phyloP scores from a whole-genome alignment of 2,329 filamentous ascomycete genomes.

The Pseudocercospora macadamiae region DNA sequence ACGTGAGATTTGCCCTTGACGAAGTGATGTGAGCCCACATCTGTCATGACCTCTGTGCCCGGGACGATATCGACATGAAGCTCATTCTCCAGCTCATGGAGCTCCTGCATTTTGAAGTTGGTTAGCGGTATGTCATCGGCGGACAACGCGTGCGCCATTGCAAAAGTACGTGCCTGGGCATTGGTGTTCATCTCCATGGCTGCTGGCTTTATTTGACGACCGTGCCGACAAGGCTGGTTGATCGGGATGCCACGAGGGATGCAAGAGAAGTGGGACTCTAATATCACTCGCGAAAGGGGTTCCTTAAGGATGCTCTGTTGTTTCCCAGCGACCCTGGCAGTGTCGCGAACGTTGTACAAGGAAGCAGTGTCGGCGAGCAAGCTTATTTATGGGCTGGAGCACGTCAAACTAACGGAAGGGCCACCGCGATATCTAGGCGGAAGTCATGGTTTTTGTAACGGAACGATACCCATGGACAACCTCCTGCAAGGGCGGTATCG shows the following conservation, averaged over 20 bases:
- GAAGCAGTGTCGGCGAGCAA: background rate
- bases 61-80: conserved; percentile 58
- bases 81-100: conserved; percentile 54
- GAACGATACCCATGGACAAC: background rate
- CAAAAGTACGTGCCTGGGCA: conserved; percentile 14
- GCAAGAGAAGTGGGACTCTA: conserved; percentile 5
- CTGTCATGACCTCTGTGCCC: conserved; percentile 63
- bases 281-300: conserved; percentile 8
- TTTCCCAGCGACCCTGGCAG: conserved; percentile 9
- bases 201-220: conserved; percentile 7
- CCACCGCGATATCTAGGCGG: background rate
- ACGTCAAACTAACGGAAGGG: conserved; percentile 7
- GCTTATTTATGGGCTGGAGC: background rate
- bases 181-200: conserved; percentile 29
- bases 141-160: background rate
- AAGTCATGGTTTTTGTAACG: background rate
- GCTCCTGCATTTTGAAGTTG: conserved; percentile 39
- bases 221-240: conserved; percentile 4
- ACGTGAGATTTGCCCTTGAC: conserved; percentile 57
- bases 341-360: conserved; percentile 1
- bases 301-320: conserved; percentile 9
- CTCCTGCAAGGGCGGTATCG: background rate
- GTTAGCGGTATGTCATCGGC: conserved; percentile 24
- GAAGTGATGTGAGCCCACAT: conserved; percentile 66
- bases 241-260: conserved; percentile 12